phyloP scores from a whole-genome alignment of 805 yeast genomes.

The Hanseniaspora hatyaiensis region DNA sequence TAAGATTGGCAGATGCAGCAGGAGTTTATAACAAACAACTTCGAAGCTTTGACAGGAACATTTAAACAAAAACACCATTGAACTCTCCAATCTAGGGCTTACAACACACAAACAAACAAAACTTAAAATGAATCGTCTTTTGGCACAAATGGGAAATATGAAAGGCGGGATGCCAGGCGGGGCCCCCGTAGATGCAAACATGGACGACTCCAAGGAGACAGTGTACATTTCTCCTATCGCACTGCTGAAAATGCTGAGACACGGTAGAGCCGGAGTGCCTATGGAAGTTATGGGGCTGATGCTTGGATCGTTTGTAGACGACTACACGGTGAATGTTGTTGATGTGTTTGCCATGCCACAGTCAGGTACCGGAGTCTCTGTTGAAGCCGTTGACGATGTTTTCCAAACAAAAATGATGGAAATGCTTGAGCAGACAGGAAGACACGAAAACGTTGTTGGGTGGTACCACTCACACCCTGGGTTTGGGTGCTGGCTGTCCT shows the following conservation, averaged over 20 bases:
- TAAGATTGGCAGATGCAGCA: no score
- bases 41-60: no score
- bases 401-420: constrained; percentile 99
- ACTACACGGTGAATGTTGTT: constrained; percentile 89
- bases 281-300: constrained; percentile 92
- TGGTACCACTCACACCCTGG: constrained; percentile 99
- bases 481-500: constrained; percentile 98
- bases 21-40: no score
- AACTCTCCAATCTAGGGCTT: no score
- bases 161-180: constrained; percentile 33
- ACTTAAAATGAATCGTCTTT: constrained; percentile 35
- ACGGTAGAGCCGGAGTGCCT: constrained; percentile 88
- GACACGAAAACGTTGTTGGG: constrained; percentile 98
- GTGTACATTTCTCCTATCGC: constrained; percentile 94
- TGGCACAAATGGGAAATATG: constrained; percentile 33
- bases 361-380: constrained; percentile 95
- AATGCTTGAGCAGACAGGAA: constrained; percentile 96
- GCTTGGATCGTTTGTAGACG: constrained; percentile 97
- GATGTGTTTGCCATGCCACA: constrained; percentile 99
- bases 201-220: constrained; percentile 89
- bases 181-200: constrained; percentile 59
- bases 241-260: constrained; percentile 88
- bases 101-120: no score
- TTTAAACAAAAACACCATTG: no score
- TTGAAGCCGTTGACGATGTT: constrained; percentile 98